Evolutionary conservation across 345 rosid species (phyloP), one percentile per base, ranked within the genome.

Genomic region (Eucalyptus camaldulensis): DNA sequence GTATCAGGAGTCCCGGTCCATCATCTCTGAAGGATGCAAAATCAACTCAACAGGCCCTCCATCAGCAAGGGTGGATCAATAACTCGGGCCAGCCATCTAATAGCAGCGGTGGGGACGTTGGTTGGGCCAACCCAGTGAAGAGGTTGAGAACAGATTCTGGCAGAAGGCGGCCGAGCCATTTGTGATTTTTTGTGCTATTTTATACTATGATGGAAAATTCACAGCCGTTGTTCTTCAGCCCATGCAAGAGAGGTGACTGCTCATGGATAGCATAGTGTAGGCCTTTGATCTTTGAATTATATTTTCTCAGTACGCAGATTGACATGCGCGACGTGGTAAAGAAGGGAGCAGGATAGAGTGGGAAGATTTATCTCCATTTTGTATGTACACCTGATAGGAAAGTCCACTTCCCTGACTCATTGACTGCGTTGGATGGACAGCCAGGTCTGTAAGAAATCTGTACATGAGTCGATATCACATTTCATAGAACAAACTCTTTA

Each of bases 61-160:
- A 92, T 88, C 98, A 95, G 90, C 99, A 95, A 91, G 95, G 95
- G 19, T 94, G 98, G 99, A 93, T 91, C 58, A 96, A 94, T 92
- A 97, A 93, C 93, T 88, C 95, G 50, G 90, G 89, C 76, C 98
- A 94, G 90, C 93, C 95, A 2, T 87, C 94, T 88, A 95, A 91
- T 24, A 86, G 89, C 88, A 86, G 88, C 83, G 95, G 95, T 40
- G 92, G 94, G 51, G 93, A 92, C 37, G 97, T 97, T 44, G 99
- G 99, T 86, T 98, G 99, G 99, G 99, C 99, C 89, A 96, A 98
- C 93, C 99, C 99, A 22, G 99, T 97, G 50, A 98, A 98, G 96
- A 94, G 97, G 92, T 88, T 96, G 91, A 96, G 99, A 89, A 97
- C 99, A 27, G 99, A 96, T 92, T 91, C 98, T 15, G 99, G 98